phyloP scores from a whole-genome alignment of 306 rosid genomes.

The Quercus alba region DNA sequence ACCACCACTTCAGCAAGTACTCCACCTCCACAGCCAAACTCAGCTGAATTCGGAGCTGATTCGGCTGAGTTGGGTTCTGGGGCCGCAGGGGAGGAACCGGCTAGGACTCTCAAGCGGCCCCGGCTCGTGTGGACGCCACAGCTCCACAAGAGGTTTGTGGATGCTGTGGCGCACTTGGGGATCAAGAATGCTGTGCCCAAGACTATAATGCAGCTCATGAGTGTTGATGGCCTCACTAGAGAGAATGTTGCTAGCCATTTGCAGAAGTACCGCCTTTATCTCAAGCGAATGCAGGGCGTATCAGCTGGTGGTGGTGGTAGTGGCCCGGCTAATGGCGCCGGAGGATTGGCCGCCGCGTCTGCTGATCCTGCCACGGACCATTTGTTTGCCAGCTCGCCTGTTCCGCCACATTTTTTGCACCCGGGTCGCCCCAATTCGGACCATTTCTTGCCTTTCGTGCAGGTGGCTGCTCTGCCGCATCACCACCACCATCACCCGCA shows the following conservation, averaged over 20 bases:
- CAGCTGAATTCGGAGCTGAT: constrained; percentile 75
- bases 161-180: constrained; percentile 94
- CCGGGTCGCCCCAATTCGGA: constrained; percentile 71
- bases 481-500: constrained; percentile 81
- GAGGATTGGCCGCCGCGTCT: constrained; percentile 20
- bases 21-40: constrained; percentile 50
- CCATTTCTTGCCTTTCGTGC: constrained; percentile 86
- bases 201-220: constrained; percentile 99
- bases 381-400: constrained; percentile 84
- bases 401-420: constrained; percentile 85
- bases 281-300: constrained; percentile 90
- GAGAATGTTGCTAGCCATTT: constrained; percentile 96
- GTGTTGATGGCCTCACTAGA: constrained; percentile 91
- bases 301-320: constrained; percentile 41
- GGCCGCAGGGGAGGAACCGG: constrained; percentile 83
- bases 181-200: constrained; percentile 96
- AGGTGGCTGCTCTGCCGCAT: constrained; percentile 72
- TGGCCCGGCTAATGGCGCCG: constrained; percentile 33
- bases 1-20: constrained; percentile 35
- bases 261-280: constrained; percentile 91
- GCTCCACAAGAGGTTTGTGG: constrained; percentile 92
- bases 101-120: constrained; percentile 89
- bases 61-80: constrained; percentile 87
- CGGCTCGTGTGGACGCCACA: constrained; percentile 98
- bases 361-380: constrained; percentile 83